Conservation (phyloP, 177 flowering plant genomes). For the Vitis hybrid region DNA sequence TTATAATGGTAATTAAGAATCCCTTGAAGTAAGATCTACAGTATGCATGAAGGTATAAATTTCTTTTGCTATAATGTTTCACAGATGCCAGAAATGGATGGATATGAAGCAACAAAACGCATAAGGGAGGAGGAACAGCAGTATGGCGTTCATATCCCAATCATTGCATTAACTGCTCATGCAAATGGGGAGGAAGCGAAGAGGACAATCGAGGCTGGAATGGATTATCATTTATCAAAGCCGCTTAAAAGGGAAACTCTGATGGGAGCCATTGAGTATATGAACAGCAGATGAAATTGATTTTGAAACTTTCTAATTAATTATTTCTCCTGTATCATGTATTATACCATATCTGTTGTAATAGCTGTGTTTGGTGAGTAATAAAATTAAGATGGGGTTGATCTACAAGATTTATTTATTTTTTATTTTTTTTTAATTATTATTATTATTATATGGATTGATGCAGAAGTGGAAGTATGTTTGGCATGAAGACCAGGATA, state of each 20-base stretch:
- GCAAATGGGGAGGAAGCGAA: constrained; percentile 27
- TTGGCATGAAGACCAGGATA: no score
- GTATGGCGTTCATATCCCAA: constrained; percentile 54
- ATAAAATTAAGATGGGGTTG: no score
- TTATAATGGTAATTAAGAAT: no score
- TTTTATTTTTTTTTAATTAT: no score
- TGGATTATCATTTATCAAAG: constrained; percentile 58
- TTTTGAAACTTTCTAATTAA: no score
- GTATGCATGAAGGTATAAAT: neutral
- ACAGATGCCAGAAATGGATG: constrained; percentile 81
- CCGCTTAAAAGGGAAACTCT: constrained; percentile 35
- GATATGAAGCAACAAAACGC: constrained; percentile 63
- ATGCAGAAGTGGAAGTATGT: no score
- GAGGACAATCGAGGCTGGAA: constrained; percentile 50
- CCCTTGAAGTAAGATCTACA: neutral
- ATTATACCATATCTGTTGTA: no score
- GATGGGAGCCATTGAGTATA: constrained; percentile 20
- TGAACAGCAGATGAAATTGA: neutral
- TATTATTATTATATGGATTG: no score
- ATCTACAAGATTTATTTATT: no score
- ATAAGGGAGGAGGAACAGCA: constrained; percentile 58
- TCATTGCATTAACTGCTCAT: constrained; percentile 71
- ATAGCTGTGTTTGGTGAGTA: no score
- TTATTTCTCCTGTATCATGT: neutral
- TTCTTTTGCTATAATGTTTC: neutral